Evolutionary conservation across 768 basidiomycete genomes (phyloP).

Genomic region (Serendipita sp.): DNA sequence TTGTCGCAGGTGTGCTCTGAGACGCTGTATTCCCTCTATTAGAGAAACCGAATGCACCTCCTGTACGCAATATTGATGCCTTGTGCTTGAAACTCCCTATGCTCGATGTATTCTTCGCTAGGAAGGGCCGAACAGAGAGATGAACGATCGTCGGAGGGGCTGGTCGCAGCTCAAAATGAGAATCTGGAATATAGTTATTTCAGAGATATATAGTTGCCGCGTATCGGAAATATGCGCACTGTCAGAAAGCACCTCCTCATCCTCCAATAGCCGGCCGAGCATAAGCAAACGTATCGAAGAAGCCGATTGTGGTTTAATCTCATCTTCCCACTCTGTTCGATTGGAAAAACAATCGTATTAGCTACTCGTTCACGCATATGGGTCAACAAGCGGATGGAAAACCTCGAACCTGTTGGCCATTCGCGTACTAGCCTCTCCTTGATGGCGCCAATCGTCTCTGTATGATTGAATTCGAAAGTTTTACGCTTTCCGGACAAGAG

Average conservation of each 20-base stretch:
- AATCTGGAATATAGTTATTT: conserved; percentile 5
- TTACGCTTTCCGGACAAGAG: conserved; percentile 12
- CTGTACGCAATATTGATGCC: conserved; percentile 6
- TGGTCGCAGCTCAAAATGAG: conserved; percentile 7
- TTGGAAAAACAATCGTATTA: neutral
- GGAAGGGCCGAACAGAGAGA: conserved; percentile 13
- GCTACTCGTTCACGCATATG: neutral
- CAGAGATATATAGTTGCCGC: neutral
- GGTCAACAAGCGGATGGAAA: neutral
- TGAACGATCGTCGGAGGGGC: conserved; percentile 13
- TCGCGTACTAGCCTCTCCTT: conserved; percentile 13
- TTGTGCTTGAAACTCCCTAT: conserved; percentile 2
- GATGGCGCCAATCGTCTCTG: conserved; percentile 11
- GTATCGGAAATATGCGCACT: conserved; percentile 8
- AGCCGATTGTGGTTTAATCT: conserved; percentile 10
- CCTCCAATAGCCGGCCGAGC: conserved; percentile 13
- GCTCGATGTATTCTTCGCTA: conserved; percentile 10
- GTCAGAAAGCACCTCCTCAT: conserved; percentile 11
- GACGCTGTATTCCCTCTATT: neutral
- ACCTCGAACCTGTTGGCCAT: conserved; percentile 12
- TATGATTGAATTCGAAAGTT: conserved; percentile 12
- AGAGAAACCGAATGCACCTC: conserved; percentile 6
- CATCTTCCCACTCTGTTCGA: conserved; percentile 13
- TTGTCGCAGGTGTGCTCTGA: neutral
- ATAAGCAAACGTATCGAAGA: conserved; percentile 13